phyloP scores from a whole-genome alignment of 2,329 filamentous ascomycete genomes.

The Xylariaceae sp. region DNA sequence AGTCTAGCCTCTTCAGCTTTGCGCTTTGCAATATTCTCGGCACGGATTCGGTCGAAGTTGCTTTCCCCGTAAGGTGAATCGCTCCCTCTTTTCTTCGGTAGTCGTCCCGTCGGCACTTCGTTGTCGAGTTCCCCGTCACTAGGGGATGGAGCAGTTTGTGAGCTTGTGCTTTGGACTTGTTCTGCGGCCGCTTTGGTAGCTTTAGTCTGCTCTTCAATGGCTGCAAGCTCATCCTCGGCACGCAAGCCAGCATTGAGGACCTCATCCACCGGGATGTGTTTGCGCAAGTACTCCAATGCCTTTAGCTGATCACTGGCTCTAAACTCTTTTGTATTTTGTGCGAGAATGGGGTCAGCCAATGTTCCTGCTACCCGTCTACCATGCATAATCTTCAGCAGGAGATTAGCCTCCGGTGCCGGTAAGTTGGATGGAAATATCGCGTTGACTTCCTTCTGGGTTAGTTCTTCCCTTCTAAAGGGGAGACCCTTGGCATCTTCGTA shows the following conservation, averaged over 20 bases:
- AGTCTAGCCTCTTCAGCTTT: slow-evolving; percentile 45
- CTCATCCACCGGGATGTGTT: slow-evolving; percentile 55
- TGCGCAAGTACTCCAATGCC: slow-evolving; percentile 54
- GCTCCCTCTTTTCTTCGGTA: slow-evolving; percentile 30
- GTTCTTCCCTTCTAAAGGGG: slow-evolving; percentile 47
- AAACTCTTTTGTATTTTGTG: slow-evolving; percentile 45
- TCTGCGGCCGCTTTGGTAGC: slow-evolving; percentile 22
- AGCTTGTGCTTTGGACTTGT: slow-evolving; percentile 17
- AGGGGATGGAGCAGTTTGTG: slow-evolving; percentile 15
- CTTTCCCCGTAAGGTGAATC: slow-evolving; percentile 56
- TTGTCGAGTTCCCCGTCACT: slow-evolving; percentile 9
- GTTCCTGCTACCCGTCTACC: slow-evolving; percentile 62
- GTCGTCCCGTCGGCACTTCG: slow-evolving; percentile 22
- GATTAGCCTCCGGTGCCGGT: slow-evolving; percentile 45
- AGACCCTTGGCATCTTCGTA: slow-evolving; percentile 56
- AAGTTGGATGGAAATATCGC: slow-evolving; percentile 50
- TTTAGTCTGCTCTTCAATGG: slow-evolving; percentile 41
- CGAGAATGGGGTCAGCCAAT: slow-evolving; percentile 54
- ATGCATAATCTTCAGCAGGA: slow-evolving; percentile 55
- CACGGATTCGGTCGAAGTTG: slow-evolving; percentile 54
- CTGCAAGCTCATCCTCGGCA: slow-evolving; percentile 58
- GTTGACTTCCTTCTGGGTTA: slow-evolving; percentile 45
- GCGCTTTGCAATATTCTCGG: slow-evolving; percentile 46
- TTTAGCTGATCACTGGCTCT: slow-evolving; percentile 39
- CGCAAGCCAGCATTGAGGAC: slow-evolving; percentile 56